Conservation (phyloP, 306 rosid genomes). For the Fragaria vesca region DNA sequence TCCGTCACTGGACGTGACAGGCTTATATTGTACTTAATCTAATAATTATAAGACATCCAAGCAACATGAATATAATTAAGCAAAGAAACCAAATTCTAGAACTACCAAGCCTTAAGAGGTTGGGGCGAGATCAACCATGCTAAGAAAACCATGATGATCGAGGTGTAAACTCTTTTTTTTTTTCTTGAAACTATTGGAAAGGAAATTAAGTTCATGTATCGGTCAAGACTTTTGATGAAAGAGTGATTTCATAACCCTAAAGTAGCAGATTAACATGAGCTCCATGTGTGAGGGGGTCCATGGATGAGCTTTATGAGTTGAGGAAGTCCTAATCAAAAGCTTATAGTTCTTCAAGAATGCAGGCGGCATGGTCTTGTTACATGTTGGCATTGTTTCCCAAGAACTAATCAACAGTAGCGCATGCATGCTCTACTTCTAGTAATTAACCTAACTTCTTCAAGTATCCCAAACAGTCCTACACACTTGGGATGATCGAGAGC, state of each 20-base stretch:
- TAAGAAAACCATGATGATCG: neutral
- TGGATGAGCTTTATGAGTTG: constrained; percentile 23
- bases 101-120: neutral
- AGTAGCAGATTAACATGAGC: constrained; percentile 20
- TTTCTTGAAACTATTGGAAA: neutral
- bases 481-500: neutral
- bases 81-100: too few relatives aligned
- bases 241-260: neutral
- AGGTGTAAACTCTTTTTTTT: neutral
- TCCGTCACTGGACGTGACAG: too few relatives aligned
- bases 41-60: too few relatives aligned
- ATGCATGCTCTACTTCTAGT: neutral
- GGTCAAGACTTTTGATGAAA: neutral
- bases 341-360: constrained; percentile 19
- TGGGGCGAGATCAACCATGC: neutral
- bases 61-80: too few relatives aligned
- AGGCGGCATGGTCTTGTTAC: constrained; percentile 2
- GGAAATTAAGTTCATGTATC: neutral
- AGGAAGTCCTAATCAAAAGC: constrained; percentile 37
- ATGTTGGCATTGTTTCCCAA: constrained; percentile 21
- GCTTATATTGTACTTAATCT: too few relatives aligned
- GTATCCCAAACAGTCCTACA: neutral
- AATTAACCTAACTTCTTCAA: neutral
- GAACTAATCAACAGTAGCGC: neutral
- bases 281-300: constrained; percentile 44